Conservation (phyloP, 192 early-diverging fungal genomes). For the Polychytrium aggregatum region DNA sequence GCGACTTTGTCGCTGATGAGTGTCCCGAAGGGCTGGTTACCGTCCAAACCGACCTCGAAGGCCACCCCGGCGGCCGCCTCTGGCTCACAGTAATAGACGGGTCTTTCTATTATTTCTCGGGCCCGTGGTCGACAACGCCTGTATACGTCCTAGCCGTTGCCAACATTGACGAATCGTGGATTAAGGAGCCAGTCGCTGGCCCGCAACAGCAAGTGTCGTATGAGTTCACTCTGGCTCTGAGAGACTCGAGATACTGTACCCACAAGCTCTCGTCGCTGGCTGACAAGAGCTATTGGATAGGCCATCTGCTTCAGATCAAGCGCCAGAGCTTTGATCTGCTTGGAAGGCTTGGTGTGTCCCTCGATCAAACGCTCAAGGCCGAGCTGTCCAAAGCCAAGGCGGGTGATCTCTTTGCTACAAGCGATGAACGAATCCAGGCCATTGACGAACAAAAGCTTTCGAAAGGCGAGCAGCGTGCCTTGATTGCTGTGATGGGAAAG, state of each 20-base stretch:
- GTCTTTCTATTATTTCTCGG: slow-evolving; percentile 7
- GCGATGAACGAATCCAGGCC: too few relatives aligned
- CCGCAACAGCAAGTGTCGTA: too few relatives aligned
- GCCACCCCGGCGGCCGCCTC: neutral
- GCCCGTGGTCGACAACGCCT: neutral
- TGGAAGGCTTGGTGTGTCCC: slow-evolving; percentile 6
- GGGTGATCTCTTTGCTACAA: neutral
- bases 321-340: slow-evolving; percentile 8
- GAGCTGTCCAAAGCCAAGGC: neutral
- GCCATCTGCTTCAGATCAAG: neutral
- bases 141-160: too few relatives aligned
- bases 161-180: too few relatives aligned
- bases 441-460: slow-evolving; percentile 9
- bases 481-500: slow-evolving; percentile 15
- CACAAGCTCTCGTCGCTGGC: too few relatives aligned
- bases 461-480: slow-evolving; percentile 11
- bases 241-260: too few relatives aligned
- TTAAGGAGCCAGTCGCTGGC: too few relatives aligned
- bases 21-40: slow-evolving; percentile 4
- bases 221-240: too few relatives aligned
- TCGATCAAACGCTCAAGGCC: slow-evolving; percentile 4
- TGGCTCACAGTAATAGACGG: slow-evolving; percentile 4
- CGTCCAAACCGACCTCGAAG: neutral
- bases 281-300: too few relatives aligned
- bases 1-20: neutral